Base-by-base conservation (phyloP, 1,139 yeast species). In the Magnusiomyces tetraspermus region DNA sequence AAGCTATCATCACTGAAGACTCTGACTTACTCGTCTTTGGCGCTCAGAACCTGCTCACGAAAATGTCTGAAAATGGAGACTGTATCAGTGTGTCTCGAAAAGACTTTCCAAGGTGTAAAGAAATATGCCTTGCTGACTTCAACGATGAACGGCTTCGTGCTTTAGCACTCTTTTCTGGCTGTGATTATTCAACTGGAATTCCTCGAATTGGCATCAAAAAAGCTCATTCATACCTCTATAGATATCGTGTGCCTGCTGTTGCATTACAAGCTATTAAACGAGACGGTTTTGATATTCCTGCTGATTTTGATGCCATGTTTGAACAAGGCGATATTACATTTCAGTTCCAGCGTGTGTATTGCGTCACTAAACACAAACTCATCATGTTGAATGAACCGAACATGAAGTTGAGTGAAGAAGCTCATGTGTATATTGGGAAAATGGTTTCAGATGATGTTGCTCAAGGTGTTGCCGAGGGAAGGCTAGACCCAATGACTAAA, bases 1-100 rank as follows among this genome's bases (percentile, higher is more conserved):
- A 88, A 58, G 98, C 94, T 0, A 85, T 94, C 8, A 74, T 94
- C 11, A 84, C 96, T 41, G 99, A 94, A 64, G 99, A 94, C 65
- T 89, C 97, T 0, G 99, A 94, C 70, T 73, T 94, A 59, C 72
- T 94, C 44, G 77, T 94, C 1, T 94, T 92, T 72, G 99, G 99
- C 0, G 88, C 96, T 54, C 68, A 75, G 37, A 72, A 74, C 46
- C 73, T 94, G 42, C 76, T 92, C 51, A 89, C 97, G 5, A 94
- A 94, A 66, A 71, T 92, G 59, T 69, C 67, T 45, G 92, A 87
- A 58, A 76, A 72, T 55, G 96, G 95, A 1, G 79, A 78, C 38
- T 85, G 94, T 61, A 74, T 86, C 33, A 90, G 83, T 60, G 80
- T 90, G 19, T 70, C 75, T 51, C 71, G 85, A 28, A 75, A 73